phyloP scores from a whole-genome alignment of 495 filamentous ascomycete species.

The Xylaria venustula region DNA sequence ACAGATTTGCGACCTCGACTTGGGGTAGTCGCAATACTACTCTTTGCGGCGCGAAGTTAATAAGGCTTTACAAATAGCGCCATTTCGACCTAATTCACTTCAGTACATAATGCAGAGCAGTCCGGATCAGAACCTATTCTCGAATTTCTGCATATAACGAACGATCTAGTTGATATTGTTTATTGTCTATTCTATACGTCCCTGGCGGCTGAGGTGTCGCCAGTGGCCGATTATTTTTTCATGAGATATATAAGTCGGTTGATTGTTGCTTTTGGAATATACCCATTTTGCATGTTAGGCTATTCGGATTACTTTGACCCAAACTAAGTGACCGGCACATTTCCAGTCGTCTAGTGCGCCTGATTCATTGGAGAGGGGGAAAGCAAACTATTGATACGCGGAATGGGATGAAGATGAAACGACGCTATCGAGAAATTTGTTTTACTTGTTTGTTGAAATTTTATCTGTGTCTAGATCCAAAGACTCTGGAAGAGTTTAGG shows the following conservation, averaged over 20 bases:
- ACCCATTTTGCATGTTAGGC: slow-evolving; percentile 13
- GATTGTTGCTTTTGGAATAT: slow-evolving; percentile 14
- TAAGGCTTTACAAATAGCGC: neutral
- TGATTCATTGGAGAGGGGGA: neutral
- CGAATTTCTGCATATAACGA: neutral
- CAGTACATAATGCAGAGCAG: slow-evolving; percentile 1
- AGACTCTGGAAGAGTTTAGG: too few relatives aligned
- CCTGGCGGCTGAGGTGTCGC: neutral
- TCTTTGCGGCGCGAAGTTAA: slow-evolving; percentile 1
- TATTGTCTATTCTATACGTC: slow-evolving; percentile 5
- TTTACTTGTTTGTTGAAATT: slow-evolving; percentile 1
- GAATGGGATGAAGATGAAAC: slow-evolving; percentile 10
- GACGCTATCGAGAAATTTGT: slow-evolving; percentile 1
- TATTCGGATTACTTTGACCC: slow-evolving; percentile 1
- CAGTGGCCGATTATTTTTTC: neutral
- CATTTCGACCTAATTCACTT: neutral
- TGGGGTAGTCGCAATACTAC: too few relatives aligned
- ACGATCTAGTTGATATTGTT: slow-evolving; percentile 11
- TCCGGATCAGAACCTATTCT: neutral
- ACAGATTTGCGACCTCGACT: too few relatives aligned
- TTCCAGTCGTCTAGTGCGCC: neutral
- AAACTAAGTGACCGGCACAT: neutral
- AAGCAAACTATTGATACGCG: neutral
- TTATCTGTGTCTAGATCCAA: too few relatives aligned
- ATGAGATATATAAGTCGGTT: slow-evolving; percentile 7